phyloP scores from a whole-genome alignment of 176 grass and related monocot genomes.

The Oryza glumipatula region DNA sequence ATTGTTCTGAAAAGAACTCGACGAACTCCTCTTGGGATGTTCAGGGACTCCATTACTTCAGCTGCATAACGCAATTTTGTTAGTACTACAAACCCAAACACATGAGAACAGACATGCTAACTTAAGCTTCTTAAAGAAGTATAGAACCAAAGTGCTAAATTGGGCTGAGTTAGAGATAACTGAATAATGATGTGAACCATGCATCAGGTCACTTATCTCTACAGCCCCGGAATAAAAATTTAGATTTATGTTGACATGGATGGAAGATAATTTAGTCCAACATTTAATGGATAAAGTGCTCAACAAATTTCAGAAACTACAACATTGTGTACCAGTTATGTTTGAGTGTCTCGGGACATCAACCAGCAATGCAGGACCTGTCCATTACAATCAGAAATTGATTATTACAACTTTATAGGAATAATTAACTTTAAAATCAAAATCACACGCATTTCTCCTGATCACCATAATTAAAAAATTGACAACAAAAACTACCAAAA shows the following conservation, averaged over 20 bases:
- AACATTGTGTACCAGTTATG: slow-evolving; percentile 41
- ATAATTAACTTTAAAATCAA: background rate
- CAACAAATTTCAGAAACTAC: background rate
- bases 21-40: slow-evolving; percentile 52
- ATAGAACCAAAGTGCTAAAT: background rate
- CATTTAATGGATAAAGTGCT: background rate
- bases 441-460: background rate
- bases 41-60: slow-evolving; percentile 59
- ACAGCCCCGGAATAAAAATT: background rate
- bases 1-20: slow-evolving; percentile 61
- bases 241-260: background rate
- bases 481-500: too few relatives aligned
- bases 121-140: background rate
- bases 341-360: slow-evolving; percentile 62
- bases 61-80: slow-evolving; percentile 37
- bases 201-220: background rate
- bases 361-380: slow-evolving; percentile 57
- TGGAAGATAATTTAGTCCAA: background rate
- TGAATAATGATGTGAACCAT: background rate
- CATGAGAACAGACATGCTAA: background rate
- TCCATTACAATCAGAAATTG: background rate
- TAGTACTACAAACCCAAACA: background rate
- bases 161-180: background rate
- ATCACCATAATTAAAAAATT: background rate
- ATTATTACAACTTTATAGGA: background rate